phyloP scores from a whole-genome alignment of 2,329 filamentous ascomycete genomes.

The Ceratocystis albifundus region DNA sequence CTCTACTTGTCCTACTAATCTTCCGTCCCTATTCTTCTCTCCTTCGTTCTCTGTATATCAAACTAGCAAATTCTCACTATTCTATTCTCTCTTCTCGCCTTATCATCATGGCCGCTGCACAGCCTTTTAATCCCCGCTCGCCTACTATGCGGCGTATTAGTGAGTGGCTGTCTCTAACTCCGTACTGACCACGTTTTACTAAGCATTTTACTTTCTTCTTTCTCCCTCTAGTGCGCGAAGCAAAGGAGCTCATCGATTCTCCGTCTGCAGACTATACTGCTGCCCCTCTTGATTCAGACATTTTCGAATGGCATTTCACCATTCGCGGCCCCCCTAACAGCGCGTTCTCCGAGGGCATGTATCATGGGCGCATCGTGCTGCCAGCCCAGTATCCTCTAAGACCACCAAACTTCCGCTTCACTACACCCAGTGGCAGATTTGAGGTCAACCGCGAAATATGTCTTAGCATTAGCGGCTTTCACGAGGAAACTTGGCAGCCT shows the following conservation, averaged over 20 bases:
- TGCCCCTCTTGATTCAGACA: conserved; percentile 71
- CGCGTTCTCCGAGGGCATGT: conserved; percentile 69
- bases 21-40: not conserved
- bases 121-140: conserved; percentile 59
- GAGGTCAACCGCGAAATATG: conserved; percentile 97
- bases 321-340: conserved; percentile 78
- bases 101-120: conserved; percentile 31
- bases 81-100: not conserved
- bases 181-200: not conserved
- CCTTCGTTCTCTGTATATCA: not conserved
- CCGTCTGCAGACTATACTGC: conserved; percentile 81
- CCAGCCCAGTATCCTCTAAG: conserved; percentile 83
- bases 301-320: conserved; percentile 99
- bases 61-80: not conserved
- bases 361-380: conserved; percentile 89
- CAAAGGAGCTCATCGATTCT: conserved; percentile 66
- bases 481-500: conserved; percentile 97
- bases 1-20: not conserved
- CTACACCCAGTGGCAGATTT: conserved; percentile 83
- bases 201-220: not conserved
- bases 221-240: conserved; percentile 61
- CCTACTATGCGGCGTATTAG: conserved; percentile 76
- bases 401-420: conserved; percentile 89
- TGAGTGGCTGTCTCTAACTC: conserved; percentile 35
- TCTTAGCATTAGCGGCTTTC: conserved; percentile 82